phyloP scores from a whole-genome alignment of 805 yeast genomes.

The Saturnispora mendoncae region DNA sequence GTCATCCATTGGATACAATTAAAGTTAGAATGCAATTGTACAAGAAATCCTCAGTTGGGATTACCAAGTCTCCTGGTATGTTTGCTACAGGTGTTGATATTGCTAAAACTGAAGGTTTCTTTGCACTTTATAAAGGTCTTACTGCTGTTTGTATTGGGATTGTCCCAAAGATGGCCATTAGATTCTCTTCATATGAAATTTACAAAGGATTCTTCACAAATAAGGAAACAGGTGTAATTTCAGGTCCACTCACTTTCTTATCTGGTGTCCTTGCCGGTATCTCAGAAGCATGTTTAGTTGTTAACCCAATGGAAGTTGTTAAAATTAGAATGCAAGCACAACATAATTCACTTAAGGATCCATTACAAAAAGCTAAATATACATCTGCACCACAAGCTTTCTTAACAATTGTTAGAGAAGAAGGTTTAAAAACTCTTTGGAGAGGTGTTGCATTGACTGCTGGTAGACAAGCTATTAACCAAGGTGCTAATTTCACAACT shows the following conservation, averaged over 20 bases:
- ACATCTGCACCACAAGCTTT: constrained; percentile 90
- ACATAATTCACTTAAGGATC: constrained; percentile 84
- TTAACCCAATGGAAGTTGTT: constrained; percentile 96
- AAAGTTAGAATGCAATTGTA: constrained; percentile 95
- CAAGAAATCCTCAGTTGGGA: constrained; percentile 44
- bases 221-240: constrained; percentile 49
- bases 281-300: constrained; percentile 90
- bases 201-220: constrained; percentile 64
- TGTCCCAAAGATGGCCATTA: constrained; percentile 96
- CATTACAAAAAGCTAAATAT: constrained; percentile 68
- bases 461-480: constrained; percentile 96
- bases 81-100: constrained; percentile 72
- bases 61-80: constrained; percentile 73
- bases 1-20: constrained; percentile 97
- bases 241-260: constrained; percentile 68
- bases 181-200: constrained; percentile 90
- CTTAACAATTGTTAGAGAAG: constrained; percentile 75
- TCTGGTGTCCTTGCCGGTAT: constrained; percentile 98
- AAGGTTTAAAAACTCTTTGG: constrained; percentile 81
- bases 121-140: constrained; percentile 87
- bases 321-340: constrained; percentile 96
- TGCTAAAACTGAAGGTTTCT: constrained; percentile 68
- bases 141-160: constrained; percentile 97
- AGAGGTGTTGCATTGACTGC: constrained; percentile 95
- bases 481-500: constrained; percentile 96